These are phyloP conservation scores for Aristolochia contorta DNA, from an alignment of 164 flowering plant genomes.

Conservation along the genomic window DNA sequence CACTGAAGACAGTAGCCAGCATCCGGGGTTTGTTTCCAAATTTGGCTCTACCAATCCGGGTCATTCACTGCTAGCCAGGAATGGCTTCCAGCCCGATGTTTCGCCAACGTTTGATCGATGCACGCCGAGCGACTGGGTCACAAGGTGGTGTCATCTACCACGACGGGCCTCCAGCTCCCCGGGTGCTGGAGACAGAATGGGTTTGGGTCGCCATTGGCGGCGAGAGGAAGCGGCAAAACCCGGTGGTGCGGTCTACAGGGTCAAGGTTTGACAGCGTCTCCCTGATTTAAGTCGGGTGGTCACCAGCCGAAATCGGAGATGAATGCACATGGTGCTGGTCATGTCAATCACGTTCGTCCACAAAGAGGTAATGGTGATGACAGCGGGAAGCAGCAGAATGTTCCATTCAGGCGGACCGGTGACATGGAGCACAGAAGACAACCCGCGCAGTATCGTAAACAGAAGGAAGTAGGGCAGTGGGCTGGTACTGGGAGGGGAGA, in stretches of 20 bases:
- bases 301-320: not conserved
- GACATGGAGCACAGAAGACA: not conserved
- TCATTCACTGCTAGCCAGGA: not conserved
- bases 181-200: not conserved
- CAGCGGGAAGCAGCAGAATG: slow-evolving; percentile 13
- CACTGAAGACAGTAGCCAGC: slow-evolving; percentile 14
- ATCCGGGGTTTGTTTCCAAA: not conserved
- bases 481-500: slow-evolving; percentile 18
- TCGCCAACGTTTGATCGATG: slow-evolving; percentile 44
- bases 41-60: slow-evolving; percentile 20
- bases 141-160: slow-evolving; percentile 5
- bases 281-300: not conserved
- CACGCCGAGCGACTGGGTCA: slow-evolving; percentile 14
- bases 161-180: not conserved
- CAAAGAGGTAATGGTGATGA: not conserved
- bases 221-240: too few relatives aligned
- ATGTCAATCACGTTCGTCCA: too few relatives aligned
- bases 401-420: slow-evolving; percentile 12
- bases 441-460: slow-evolving; percentile 38
- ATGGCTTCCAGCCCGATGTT: slow-evolving; percentile 1
- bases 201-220: too few relatives aligned
- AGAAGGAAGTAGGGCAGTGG: too few relatives aligned
- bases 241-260: too few relatives aligned
- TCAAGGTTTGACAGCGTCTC: not conserved
- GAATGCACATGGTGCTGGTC: too few relatives aligned